phyloP scores from a whole-genome alignment of 768 basidiomycete genomes.

The Auriscalpium orientale region DNA sequence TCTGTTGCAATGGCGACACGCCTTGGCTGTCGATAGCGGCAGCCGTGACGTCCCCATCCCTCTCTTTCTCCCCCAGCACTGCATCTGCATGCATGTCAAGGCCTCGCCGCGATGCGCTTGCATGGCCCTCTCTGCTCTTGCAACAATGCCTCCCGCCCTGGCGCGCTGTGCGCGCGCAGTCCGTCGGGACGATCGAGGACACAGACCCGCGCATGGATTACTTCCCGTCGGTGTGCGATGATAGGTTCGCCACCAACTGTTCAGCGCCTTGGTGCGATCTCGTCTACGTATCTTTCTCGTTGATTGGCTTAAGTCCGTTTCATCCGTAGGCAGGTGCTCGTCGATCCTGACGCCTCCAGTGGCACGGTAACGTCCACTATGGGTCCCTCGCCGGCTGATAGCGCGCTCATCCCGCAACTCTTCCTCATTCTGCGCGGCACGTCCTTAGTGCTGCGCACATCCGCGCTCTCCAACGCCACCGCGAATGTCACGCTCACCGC shows the following conservation, averaged over 20 bases:
- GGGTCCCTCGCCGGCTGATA: conserved; percentile 4
- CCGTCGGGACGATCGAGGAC: conserved; percentile 8
- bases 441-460: conserved; percentile 13
- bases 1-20: conserved; percentile 14
- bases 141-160: too few species aligned
- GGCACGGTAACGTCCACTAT: conserved; percentile 15
- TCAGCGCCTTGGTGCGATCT: conserved; percentile 6
- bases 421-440: conserved; percentile 16
- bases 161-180: not conserved
- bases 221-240: conserved; percentile 13
- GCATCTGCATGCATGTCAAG: conserved; percentile 7
- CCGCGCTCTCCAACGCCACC: conserved; percentile 14
- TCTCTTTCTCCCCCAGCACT: conserved; percentile 3
- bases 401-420: conserved; percentile 13
- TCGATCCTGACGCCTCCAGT: conserved; percentile 7
- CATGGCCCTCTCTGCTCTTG: not conserved
- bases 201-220: conserved; percentile 12
- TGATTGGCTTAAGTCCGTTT: not conserved
- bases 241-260: not conserved
- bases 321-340: conserved; percentile 9
- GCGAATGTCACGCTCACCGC: conserved; percentile 15
- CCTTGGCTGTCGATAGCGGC: not conserved
- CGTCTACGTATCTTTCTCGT: not conserved
- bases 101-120: not conserved
- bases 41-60: conserved; percentile 1